Evolutionary conservation across 2,329 filamentous ascomycete genomes (phyloP).

Genomic region (Pseudocercospora macadamiae): DNA sequence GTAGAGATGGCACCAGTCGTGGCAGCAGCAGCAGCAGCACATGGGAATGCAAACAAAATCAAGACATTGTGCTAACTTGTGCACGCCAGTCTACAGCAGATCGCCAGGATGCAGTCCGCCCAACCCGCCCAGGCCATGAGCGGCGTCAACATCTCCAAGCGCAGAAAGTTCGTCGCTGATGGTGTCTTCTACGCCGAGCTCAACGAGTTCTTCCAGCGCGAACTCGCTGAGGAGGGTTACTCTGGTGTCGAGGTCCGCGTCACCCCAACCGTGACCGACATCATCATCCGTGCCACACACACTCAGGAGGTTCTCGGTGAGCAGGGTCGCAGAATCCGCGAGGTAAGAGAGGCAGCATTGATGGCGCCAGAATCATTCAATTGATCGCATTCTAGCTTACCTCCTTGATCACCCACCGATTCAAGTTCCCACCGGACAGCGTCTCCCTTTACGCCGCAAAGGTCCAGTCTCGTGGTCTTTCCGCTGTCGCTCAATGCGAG

Average conservation of each 20-base stretch:
- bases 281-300: slow-evolving; percentile 99
- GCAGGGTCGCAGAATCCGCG: slow-evolving; percentile 99
- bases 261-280: slow-evolving; percentile 99
- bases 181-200: slow-evolving; percentile 99
- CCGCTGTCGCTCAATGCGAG: slow-evolving; percentile 99
- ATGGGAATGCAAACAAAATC: background rate
- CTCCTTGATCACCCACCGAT: slow-evolving; percentile 99
- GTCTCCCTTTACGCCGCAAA: slow-evolving; percentile 99
- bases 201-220: slow-evolving; percentile 99
- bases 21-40: background rate
- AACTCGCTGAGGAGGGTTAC: slow-evolving; percentile 99
- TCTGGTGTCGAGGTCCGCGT: slow-evolving; percentile 99
- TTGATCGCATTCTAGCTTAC: slow-evolving; percentile 65
- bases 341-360: slow-evolving; percentile 45
- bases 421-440: slow-evolving; percentile 99
- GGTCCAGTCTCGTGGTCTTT: slow-evolving; percentile 99
- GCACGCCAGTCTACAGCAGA: slow-evolving; percentile 17
- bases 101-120: slow-evolving; percentile 28
- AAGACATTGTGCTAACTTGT: background rate
- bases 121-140: slow-evolving; percentile 32
- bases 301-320: slow-evolving; percentile 99
- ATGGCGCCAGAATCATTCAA: background rate
- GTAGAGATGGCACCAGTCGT: background rate
- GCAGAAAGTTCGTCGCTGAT: slow-evolving; percentile 76
- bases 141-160: slow-evolving; percentile 70